Evolutionary conservation across 2,329 filamentous ascomycete species (phyloP).

Genomic region (Esteya vermicola): DNA sequence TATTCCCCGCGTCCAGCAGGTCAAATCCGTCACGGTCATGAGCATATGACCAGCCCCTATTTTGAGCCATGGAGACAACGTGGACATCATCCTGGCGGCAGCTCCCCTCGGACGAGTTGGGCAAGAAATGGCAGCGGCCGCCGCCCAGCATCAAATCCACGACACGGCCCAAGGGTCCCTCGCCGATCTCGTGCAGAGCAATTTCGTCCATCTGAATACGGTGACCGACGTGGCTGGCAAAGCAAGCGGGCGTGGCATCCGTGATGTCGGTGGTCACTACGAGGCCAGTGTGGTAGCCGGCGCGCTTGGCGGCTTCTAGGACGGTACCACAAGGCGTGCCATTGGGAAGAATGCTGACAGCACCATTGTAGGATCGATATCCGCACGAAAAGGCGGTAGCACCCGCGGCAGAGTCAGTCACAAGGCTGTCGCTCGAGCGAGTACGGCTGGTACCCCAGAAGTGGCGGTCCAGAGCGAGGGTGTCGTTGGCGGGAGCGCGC

Average conservation of each 20-base stretch:
- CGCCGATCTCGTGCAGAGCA: conserved; percentile 80
- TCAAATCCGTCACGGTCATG: conserved; percentile 63
- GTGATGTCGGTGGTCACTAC: conserved; percentile 93
- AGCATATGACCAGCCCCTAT: conserved; percentile 68
- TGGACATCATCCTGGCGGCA: conserved; percentile 72
- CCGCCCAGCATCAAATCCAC: conserved; percentile 91
- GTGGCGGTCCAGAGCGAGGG: conserved; percentile 70
- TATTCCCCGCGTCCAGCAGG: conserved; percentile 49
- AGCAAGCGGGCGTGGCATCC: conserved; percentile 91
- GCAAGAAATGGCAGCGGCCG: conserved; percentile 82
- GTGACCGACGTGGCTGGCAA: conserved; percentile 73
- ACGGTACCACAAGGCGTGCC: conserved; percentile 79
- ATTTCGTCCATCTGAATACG: conserved; percentile 79
- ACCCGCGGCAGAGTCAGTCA: conserved; percentile 94
- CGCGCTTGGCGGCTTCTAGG: conserved; percentile 82
- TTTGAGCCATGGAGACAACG: conserved; percentile 56
- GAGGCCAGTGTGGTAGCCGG: conserved; percentile 82
- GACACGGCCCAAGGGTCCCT: conserved; percentile 71
- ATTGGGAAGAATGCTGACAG: conserved; percentile 79
- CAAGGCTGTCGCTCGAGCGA: conserved; percentile 65
- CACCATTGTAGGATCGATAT: conserved; percentile 90
- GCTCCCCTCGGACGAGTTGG: conserved; percentile 66
- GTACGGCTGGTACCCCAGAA: conserved; percentile 85
- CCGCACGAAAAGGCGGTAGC: conserved; percentile 93
- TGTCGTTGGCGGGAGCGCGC: conserved; percentile 58